Evolutionary conservation across 139 green algal genomes (phyloP).

Genomic region (Picochlorum sp.): DNA sequence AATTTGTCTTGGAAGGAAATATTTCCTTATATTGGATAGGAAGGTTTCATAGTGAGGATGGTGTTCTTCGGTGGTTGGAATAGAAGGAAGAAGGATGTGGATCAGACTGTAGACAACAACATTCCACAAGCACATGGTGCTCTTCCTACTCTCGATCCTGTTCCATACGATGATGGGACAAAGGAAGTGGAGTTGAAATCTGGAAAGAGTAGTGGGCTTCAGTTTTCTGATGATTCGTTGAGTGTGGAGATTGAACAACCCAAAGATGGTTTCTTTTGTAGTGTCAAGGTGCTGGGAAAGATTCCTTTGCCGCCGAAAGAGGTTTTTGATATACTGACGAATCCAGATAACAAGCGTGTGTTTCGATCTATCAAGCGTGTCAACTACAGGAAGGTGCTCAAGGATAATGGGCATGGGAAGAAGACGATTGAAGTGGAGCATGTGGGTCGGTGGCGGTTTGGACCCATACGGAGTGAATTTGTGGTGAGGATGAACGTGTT

Average conservation of each 20-base stretch:
- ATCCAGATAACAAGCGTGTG: conserved; percentile 36
- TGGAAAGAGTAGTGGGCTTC: not conserved
- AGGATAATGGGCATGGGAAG: conserved; percentile 30
- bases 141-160: no score
- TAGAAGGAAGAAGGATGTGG: conserved; percentile 3
- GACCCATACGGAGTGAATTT: conserved; percentile 29
- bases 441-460: conserved; percentile 32
- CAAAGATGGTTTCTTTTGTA: conserved; percentile 9
- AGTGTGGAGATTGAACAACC: conserved; percentile 21
- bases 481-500: conserved; percentile 20
- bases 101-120: conserved; percentile 2
- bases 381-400: conserved; percentile 35
- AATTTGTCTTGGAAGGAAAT: no score
- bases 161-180: no score
- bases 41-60: not conserved
- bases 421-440: conserved; percentile 51
- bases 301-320: conserved; percentile 38
- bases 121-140: conserved; percentile 1
- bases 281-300: conserved; percentile 8
- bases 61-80: conserved; percentile 2
- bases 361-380: conserved; percentile 55
- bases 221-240: conserved; percentile 12
- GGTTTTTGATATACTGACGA: conserved; percentile 44
- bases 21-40: no score
- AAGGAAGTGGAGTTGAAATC: no score